These are phyloP conservation scores for Tricholoma sp. DNA, from an alignment of 768 basidiomycete genomes.

Conservation along the genomic window DNA sequence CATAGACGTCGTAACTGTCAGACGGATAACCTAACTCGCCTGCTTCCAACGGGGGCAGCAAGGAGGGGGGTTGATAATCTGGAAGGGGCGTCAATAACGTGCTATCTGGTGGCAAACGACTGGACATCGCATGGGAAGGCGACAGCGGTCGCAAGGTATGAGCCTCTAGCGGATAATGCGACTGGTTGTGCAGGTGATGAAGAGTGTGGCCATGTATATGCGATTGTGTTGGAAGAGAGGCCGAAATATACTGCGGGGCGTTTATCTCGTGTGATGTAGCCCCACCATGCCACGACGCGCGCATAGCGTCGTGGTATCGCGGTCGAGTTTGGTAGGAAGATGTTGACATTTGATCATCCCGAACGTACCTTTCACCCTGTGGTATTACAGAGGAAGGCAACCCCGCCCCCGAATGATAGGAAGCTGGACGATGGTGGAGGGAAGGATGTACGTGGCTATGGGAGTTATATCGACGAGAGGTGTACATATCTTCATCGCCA, in stretches of 20 bases:
- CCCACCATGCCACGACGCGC: slow-evolving; percentile 32
- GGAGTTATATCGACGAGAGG: slow-evolving; percentile 25
- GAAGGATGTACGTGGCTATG: slow-evolving; percentile 17
- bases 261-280: slow-evolving; percentile 19
- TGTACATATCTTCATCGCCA: slow-evolving; percentile 27
- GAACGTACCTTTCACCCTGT: slow-evolving; percentile 25
- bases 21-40: slow-evolving; percentile 21
- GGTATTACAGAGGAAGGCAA: slow-evolving; percentile 25
- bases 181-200: slow-evolving; percentile 21
- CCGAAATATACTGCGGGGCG: slow-evolving; percentile 19
- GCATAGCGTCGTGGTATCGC: slow-evolving; percentile 24
- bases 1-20: slow-evolving; percentile 32
- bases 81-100: slow-evolving; percentile 69
- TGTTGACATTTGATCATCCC: slow-evolving; percentile 22
- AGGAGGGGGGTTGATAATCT: slow-evolving; percentile 45
- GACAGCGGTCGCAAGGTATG: slow-evolving; percentile 18
- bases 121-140: slow-evolving; percentile 18
- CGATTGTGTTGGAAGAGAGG: slow-evolving; percentile 22
- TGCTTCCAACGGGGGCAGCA: slow-evolving; percentile 29
- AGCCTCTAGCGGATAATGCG: slow-evolving; percentile 9
- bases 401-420: slow-evolving; percentile 21
- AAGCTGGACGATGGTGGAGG: slow-evolving; percentile 19
- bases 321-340: slow-evolving; percentile 22
- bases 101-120: slow-evolving; percentile 56
- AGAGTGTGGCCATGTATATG: slow-evolving; percentile 20